Evolutionary conservation across 345 rosid genomes (phyloP), one percentile per base, ranked within the genome.

Genomic region (Ceriops tagal): DNA sequence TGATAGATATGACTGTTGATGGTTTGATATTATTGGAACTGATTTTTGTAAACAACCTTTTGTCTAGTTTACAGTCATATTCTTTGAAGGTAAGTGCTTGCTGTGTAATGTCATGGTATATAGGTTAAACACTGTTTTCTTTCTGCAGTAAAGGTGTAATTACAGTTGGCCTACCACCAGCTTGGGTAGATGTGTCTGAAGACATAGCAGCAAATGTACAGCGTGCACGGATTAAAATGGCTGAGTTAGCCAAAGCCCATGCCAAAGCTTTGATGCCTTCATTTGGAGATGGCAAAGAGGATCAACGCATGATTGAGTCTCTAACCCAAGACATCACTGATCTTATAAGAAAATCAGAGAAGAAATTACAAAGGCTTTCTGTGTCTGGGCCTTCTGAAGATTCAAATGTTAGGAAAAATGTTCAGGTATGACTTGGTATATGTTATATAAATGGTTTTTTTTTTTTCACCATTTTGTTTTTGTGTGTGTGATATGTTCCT

Each of bases 201-300:
- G 98, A 89, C 73, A 89, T 95, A 71, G 86, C 93, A 1, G 86
- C 79, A 30, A 80, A 92, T 72, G 87, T 92, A 79, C 96, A 90
- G 65, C 91, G 79, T 26, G 93, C 88, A 35, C 82, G 80, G 65
- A 77, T 72, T 7, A 92, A 86, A 83, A 90, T 89, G 97, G 80
- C 71, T 6, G 98, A 90, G 75, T 63, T 96, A 75, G 83, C 91
- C 28, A 96, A 83, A 77, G 96, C 96, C 81, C 97, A 92, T 75
- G 90, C 93, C 43, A 96, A 96, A 80, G 96, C 98, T 47, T 80
- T 96, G 78, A 92, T 96, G 99, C 99, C 99, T 39, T 96, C 99
- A 1, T 92, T 96, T 74, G 98, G 97, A 57, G 99, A 96, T 66
- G 98, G 86, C 72, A 92, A 82, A 84, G 99, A 92, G 71, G 98